Evolutionary conservation across 2,329 filamentous ascomycete genomes (phyloP), one percentile per base, ranked within the genome.

Genomic region (Trichocomaceae sp.): DNA sequence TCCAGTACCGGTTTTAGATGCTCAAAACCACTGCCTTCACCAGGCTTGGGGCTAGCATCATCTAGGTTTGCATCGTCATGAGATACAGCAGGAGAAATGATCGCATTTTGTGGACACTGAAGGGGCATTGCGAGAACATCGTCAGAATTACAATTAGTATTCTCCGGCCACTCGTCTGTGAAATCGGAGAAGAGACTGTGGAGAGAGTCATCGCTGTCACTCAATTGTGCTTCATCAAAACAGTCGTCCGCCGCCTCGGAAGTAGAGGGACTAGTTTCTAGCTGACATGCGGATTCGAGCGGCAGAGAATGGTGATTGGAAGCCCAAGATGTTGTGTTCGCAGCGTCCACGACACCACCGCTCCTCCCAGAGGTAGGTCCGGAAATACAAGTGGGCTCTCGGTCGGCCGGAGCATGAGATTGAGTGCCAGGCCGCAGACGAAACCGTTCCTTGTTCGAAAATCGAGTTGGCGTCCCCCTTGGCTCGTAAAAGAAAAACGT

Each of bases 381-480:
- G 42, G 23, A 46, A 20, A 46, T 22, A 29, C 42, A n/a, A 23
- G 20, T n/a, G 23, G 23, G 23, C 13, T 17, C 20, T 20, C n/a
- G 8, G 42, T 46, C 42, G 23, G 10, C 12, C 20, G 42, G 5
- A n/a, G 23, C 20, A 46, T 46, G 42, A 9, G 23, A n/a, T 20
- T 29, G 42, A 23, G 22, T 9, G 10, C 29, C 10, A 33, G 46
- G 22, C 10, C 29, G n/a, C 13, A 10, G 22, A 37, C 13, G 12
- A 31, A 49, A 49, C 17, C 47, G 47, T 49, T 49, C 26, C 19
- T 49, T 49, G 26, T 49, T 49, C 20, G 26, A 49, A 39, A 37
- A 49, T 49, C 26, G 26, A 49, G 29, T 49, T n/a, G 12, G 5
- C 23, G 29, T 35, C 26, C 12, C 26, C 17, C n/a, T 4, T 19